These are phyloP conservation scores for Scedosporium boydii DNA, from an alignment of 2,329 filamentous ascomycete genomes.

Conservation along the genomic window DNA sequence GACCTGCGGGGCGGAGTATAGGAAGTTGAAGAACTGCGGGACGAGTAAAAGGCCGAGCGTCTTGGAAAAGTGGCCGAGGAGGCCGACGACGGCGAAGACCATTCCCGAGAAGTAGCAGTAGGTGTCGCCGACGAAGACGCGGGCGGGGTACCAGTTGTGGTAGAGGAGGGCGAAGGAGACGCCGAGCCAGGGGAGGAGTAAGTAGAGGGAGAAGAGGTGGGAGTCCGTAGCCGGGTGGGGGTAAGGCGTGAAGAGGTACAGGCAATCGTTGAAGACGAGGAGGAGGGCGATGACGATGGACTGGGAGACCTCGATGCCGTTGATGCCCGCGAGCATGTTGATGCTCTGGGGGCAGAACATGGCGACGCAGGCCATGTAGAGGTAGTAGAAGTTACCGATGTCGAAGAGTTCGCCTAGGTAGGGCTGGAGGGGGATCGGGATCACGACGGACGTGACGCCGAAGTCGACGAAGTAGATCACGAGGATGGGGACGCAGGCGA, in stretches of 20 bases:
- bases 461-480: constrained; percentile 99
- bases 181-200: constrained; percentile 87
- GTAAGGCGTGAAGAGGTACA: constrained; percentile 77
- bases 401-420: constrained; percentile 82
- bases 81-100: constrained; percentile 95
- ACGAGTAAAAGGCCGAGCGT: constrained; percentile 84
- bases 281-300: constrained; percentile 82
- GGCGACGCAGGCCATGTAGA: constrained; percentile 91
- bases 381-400: constrained; percentile 76
- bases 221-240: constrained; percentile 92
- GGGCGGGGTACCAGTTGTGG: constrained; percentile 94
- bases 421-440: constrained; percentile 74
- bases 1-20: constrained; percentile 86
- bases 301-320: constrained; percentile 93
- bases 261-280: constrained; percentile 73
- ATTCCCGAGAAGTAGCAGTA: constrained; percentile 99
- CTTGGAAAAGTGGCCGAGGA: constrained; percentile 96
- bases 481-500: constrained; percentile 86
- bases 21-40: constrained; percentile 92
- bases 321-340: constrained; percentile 99
- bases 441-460: constrained; percentile 88
- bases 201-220: constrained; percentile 91
- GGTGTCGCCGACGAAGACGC: constrained; percentile 94
- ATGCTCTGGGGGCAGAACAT: constrained; percentile 99
- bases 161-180: constrained; percentile 77